Evolutionary conservation across 1,139 yeast species (phyloP), one percentile per base, ranked within the genome.

Genomic region (Taiozyma sp.): DNA sequence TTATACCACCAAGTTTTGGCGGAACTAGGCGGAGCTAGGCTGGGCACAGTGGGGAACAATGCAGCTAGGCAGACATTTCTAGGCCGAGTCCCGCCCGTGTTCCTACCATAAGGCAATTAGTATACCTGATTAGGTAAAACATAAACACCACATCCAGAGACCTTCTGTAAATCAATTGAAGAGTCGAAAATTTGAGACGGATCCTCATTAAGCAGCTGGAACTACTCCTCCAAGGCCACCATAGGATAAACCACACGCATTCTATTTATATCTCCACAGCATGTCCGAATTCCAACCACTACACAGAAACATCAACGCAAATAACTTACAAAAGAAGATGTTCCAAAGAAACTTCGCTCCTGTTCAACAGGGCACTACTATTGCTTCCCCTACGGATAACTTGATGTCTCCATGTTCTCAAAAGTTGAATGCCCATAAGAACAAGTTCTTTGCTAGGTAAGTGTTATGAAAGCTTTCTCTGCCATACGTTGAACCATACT

Each of bases 331-430:
- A 45, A 54, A 56, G 49, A 53, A 55, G 47, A 46, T 58, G 53
- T 57, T 59, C 29, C 58, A 59, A 48, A 52, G 56, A 24, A 53
- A 53, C 46, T 50, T 57, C 22, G 41, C 43, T 5, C 44, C 41
- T 29, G 30, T 24, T 26, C 30, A 48, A 32, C 47, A 47, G 46
- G 42, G 49, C 6, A 65, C 62, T 53, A 73, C 19, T 16, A 16
- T 77, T 59, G 79, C 82, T 9, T 79, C 84, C 5, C 85, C 85
- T 40, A 80, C 85, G 2, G 85, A 80, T 60, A 73, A 70, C 48
- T 59, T 79, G 57, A 66, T 80, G 65, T 78, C 83, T 19, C 85
- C 85, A 35, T 77, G 84, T 58, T 74, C 83, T 7, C 76, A 77
- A 50, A 80, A 78, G 62, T 65, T 80, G 52, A 77, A 66, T 55